These are phyloP conservation scores for Alternaria angustiovoidea DNA, from an alignment of 2,329 filamentous ascomycete genomes.

Conservation along the genomic window DNA sequence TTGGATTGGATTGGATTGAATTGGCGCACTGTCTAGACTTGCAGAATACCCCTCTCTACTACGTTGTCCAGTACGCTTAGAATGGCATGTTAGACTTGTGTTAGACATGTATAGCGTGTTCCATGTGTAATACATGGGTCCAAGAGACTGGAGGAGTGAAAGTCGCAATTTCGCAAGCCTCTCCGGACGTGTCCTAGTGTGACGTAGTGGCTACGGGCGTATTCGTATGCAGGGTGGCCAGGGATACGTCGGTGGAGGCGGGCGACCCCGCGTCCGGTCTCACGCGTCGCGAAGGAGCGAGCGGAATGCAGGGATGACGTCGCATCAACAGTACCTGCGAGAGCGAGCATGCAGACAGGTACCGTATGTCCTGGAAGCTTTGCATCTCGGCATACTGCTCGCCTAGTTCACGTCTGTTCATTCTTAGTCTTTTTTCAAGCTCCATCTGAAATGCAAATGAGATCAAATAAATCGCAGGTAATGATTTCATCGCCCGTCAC, in stretches of 20 bases:
- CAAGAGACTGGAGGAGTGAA: background rate
- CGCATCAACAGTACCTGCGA: slow-evolving; percentile 14
- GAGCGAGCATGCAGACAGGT: background rate
- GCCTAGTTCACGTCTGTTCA: background rate
- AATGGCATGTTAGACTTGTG: background rate
- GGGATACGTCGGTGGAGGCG: slow-evolving; percentile 7
- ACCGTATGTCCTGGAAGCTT: slow-evolving; percentile 4
- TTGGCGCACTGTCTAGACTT: slow-evolving; percentile 8
- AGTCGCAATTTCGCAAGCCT: slow-evolving; percentile 13
- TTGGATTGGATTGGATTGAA: background rate
- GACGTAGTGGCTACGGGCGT: slow-evolving; percentile 9
- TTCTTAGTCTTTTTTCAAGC: background rate
- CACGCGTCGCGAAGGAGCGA: slow-evolving; percentile 10
- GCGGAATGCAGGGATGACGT: slow-evolving; percentile 25
- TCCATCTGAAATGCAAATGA: background rate
- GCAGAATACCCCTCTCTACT: slow-evolving; percentile 30
- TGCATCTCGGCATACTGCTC: background rate
- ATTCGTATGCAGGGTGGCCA: slow-evolving; percentile 8
- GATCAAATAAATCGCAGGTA: background rate
- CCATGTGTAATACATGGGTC: background rate
- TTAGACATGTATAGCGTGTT: background rate
- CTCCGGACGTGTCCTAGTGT: slow-evolving; percentile 9
- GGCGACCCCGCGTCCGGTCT: slow-evolving; percentile 20
- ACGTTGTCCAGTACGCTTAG: background rate
- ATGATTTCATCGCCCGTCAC: slow-evolving; percentile 29